Evolutionary conservation across 768 basidiomycete species (phyloP).

Genomic region (Ephemerocybe angulata): DNA sequence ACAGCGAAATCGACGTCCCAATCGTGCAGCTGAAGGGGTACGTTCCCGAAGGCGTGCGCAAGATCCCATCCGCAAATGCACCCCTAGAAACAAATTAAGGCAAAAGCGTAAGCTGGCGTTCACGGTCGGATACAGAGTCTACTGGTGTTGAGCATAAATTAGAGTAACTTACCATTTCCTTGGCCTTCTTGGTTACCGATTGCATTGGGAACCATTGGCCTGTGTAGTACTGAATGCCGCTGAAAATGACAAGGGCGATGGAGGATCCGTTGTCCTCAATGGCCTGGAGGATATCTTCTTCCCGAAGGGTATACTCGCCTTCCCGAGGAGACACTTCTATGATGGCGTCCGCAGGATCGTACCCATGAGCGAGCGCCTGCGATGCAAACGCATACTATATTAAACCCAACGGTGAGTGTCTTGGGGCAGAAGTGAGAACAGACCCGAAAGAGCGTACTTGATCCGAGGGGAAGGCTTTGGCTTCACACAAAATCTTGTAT

Average conservation of each 20-base stretch:
- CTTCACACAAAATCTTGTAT: constrained; percentile 94
- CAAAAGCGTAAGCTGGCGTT: too few species aligned
- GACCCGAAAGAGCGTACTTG: constrained; percentile 53
- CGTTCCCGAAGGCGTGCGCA: constrained; percentile 94
- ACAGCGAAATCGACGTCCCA: constrained; percentile 98
- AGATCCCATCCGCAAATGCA: constrained; percentile 96
- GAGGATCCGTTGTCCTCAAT: constrained; percentile 69
- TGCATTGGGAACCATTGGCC: constrained; percentile 93
- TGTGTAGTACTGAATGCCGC: constrained; percentile 96
- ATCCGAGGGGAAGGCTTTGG: constrained; percentile 94
- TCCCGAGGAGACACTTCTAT: constrained; percentile 75
- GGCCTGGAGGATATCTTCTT: constrained; percentile 79
- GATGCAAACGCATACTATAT: constrained; percentile 92
- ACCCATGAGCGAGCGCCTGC: constrained; percentile 79
- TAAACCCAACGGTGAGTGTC: constrained; percentile 5
- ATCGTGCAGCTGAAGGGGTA: constrained; percentile 82
- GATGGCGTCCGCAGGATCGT: constrained; percentile 68
- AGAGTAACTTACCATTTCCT: constrained; percentile 58
- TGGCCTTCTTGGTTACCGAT: constrained; percentile 76
- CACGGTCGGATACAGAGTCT: too few species aligned
- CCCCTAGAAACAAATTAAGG: too few species aligned
- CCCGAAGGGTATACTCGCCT: constrained; percentile 82
- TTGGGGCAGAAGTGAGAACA: constrained; percentile 1
- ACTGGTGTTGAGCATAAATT: neutral
- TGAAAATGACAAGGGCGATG: constrained; percentile 90